phyloP scores from a whole-genome alignment of 352 stramenopile genomes.

The Phytopythium sindhum region DNA sequence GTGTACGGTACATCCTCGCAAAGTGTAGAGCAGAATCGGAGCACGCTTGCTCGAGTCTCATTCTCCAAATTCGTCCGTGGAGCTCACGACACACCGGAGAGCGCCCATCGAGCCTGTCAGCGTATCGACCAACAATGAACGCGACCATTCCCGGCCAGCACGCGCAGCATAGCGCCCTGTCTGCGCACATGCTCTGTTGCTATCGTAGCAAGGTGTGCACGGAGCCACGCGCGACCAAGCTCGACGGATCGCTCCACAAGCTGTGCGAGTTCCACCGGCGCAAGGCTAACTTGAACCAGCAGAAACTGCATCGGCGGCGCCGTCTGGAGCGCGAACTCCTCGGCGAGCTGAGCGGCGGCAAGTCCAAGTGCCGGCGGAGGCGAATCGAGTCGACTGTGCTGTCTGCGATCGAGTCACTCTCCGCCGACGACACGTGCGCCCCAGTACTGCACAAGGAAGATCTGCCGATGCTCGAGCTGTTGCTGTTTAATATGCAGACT shows the following conservation, averaged over 20 bases:
- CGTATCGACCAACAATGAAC: neutral
- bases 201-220: constrained; percentile 62
- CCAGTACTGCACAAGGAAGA: neutral
- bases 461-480: constrained; percentile 29
- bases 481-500: constrained; percentile 23
- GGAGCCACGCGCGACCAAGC: constrained; percentile 39
- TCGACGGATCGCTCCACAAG: constrained; percentile 47
- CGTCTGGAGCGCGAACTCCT: constrained; percentile 1
- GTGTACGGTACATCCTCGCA: neutral
- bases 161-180: neutral
- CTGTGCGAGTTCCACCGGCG: constrained; percentile 55
- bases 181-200: constrained; percentile 13
- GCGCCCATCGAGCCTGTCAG: no score
- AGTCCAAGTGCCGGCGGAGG: neutral
- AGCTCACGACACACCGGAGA: no score
- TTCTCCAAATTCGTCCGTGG: neutral
- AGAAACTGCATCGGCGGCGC: constrained; percentile 35
- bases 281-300: constrained; percentile 59
- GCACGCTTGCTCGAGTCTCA: neutral
- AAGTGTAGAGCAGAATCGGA: neutral
- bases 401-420: neutral
- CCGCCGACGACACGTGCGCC: neutral
- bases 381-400: neutral
- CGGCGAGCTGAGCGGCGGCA: neutral
- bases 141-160: neutral